Percentiles rank a stretch among this genome's conserved stretches.
These are phyloP conservation scores for Venturia oleaginea DNA, from an alignment of 2,329 filamentous ascomycete genomes.

Conservation along the genomic window DNA sequence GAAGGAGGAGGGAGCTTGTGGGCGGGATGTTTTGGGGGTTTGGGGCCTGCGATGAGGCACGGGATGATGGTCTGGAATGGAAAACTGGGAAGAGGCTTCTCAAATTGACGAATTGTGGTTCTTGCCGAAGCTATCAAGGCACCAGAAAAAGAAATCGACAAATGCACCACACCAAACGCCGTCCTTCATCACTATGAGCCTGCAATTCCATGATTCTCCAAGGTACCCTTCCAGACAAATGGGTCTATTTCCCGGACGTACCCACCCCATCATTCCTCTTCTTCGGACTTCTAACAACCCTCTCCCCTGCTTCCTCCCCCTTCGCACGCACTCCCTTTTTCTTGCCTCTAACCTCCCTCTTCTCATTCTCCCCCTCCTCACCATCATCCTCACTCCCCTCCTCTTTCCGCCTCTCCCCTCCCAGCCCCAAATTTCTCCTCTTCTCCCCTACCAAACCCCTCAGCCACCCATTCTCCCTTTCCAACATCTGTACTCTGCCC, in stretches of 20 bases:
- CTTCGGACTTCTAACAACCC: neutral
- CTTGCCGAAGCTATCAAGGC: too few species aligned
- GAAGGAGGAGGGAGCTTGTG: neutral
- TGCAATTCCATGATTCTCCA: too few species aligned
- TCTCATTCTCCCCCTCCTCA: neutral
- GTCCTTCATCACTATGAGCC: too few species aligned
- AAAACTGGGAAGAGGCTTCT: too few species aligned
- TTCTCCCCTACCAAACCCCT: constrained; percentile 41
- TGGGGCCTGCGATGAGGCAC: constrained; percentile 3
- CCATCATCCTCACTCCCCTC: neutral
- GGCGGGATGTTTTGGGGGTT: constrained; percentile 8
- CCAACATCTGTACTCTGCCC: constrained; percentile 38
- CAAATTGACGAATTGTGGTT: too few species aligned
- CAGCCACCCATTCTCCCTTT: constrained; percentile 45
- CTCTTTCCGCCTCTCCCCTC: neutral
- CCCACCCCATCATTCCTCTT: constrained; percentile 13
- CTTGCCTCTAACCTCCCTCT: neutral
- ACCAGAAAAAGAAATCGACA: too few species aligned
- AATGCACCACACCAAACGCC: too few species aligned
- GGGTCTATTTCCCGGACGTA: neutral
- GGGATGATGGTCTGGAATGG: too few species aligned
- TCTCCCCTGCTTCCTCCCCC: neutral
- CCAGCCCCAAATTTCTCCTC: constrained; percentile 16
- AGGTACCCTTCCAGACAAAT: too few species aligned
- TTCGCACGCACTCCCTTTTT: neutral